These are phyloP conservation scores for Aciculoconidium aculeatum DNA, from an alignment of 805 yeast species.

Conservation along the genomic window DNA sequence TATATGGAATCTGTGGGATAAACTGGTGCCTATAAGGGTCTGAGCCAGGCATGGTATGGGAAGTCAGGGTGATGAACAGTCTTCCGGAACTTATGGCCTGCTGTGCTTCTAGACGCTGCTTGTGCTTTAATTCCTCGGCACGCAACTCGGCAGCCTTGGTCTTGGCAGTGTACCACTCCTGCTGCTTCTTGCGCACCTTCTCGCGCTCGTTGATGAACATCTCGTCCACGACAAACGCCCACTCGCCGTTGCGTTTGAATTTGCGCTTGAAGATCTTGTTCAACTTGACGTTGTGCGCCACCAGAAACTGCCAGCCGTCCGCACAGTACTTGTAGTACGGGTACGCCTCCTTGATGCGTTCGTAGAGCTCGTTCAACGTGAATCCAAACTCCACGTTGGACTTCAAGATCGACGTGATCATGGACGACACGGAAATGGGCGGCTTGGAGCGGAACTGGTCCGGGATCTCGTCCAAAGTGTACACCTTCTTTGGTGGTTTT, in stretches of 20 bases:
- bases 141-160: slow-evolving; percentile 51
- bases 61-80: too few species aligned
- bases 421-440: slow-evolving; percentile 67
- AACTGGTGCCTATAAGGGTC: not conserved
- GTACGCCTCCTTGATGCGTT: slow-evolving; percentile 77
- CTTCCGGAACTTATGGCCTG: too few species aligned
- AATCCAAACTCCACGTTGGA: slow-evolving; percentile 61
- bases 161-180: slow-evolving; percentile 56
- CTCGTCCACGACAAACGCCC: slow-evolving; percentile 92
- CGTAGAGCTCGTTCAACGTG: slow-evolving; percentile 63
- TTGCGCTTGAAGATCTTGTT: slow-evolving; percentile 81
- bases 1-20: not conserved
- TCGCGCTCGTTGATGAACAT: slow-evolving; percentile 80
- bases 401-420: slow-evolving; percentile 74
- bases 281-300: slow-evolving; percentile 80
- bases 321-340: slow-evolving; percentile 93
- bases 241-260: slow-evolving; percentile 76
- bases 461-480: slow-evolving; percentile 81
- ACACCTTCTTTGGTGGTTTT: slow-evolving; percentile 55
- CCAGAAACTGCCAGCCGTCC: slow-evolving; percentile 96
- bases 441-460: slow-evolving; percentile 84
- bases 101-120: slow-evolving; percentile 16
- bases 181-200: slow-evolving; percentile 50
- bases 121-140: slow-evolving; percentile 41
- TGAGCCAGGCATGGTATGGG: not conserved